Evolutionary conservation across 75 land plant species (phyloP).

Genomic region (Pinus tabuliformis): DNA sequence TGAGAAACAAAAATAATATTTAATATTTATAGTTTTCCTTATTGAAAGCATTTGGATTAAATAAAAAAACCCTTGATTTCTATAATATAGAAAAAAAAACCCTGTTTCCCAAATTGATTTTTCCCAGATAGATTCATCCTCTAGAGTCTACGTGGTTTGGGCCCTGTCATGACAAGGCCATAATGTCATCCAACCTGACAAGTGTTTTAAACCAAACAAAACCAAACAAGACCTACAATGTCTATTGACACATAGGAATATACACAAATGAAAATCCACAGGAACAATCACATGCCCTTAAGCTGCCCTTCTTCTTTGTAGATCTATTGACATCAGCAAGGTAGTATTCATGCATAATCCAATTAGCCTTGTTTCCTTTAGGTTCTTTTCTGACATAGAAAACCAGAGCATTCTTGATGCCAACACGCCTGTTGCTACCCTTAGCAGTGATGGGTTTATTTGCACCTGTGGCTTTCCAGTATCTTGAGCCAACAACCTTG

Average conservation of each 20-base stretch:
- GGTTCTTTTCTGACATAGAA: constrained; percentile 15
- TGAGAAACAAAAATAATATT: no score
- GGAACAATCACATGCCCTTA: background rate
- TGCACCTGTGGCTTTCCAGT: constrained; percentile 23
- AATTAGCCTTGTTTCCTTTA: constrained; percentile 22
- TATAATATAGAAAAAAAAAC: no score
- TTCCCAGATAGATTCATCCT: background rate
- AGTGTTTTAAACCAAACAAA: background rate
- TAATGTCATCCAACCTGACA: background rate
- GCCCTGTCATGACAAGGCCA: no score
- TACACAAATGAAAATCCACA: background rate
- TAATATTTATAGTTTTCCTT: no score
- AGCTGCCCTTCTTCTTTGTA: constrained; percentile 10
- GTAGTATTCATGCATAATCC: constrained; percentile 21
- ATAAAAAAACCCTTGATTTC: no score
- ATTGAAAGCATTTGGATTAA: no score
- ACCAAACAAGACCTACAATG: background rate
- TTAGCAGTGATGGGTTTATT: constrained; percentile 8
- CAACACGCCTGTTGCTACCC: constrained; percentile 5
- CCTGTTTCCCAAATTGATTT: no score
- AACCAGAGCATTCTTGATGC: constrained; percentile 17
- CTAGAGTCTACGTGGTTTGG: background rate
- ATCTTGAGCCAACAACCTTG: constrained; percentile 14
- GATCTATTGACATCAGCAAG: constrained; percentile 8
- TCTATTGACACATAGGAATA: background rate